Evolutionary conservation across 164 flowering plant species (phyloP).

Genomic region (Santalum album): DNA sequence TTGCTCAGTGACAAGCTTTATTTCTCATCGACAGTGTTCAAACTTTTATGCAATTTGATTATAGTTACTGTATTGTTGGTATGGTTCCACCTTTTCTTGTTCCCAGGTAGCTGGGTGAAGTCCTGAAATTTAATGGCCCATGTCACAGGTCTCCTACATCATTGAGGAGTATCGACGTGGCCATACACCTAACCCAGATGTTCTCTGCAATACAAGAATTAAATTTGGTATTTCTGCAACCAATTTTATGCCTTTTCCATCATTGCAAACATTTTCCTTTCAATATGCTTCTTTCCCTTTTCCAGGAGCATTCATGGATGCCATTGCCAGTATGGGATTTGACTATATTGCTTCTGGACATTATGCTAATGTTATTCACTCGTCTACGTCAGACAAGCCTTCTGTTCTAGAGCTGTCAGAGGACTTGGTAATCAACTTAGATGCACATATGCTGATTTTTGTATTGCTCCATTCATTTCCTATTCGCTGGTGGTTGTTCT

Average conservation of each 20-base stretch:
- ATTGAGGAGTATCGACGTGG: slow-evolving; percentile 83
- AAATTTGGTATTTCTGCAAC: slow-evolving; percentile 66
- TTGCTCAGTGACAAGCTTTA: neutral
- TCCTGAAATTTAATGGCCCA: slow-evolving; percentile 4
- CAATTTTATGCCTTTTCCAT: no score
- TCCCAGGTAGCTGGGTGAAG: neutral
- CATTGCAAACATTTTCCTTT: neutral
- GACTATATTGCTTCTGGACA: slow-evolving; percentile 95
- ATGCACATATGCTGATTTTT: neutral
- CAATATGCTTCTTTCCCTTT: neutral
- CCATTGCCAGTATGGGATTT: slow-evolving; percentile 61
- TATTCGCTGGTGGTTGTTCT: no score
- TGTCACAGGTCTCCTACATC: slow-evolving; percentile 76
- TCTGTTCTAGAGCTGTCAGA: slow-evolving; percentile 62
- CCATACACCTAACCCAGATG: slow-evolving; percentile 95
- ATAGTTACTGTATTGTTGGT: no score
- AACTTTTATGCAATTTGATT: no score
- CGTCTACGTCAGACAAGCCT: slow-evolving; percentile 22
- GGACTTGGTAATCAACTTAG: slow-evolving; percentile 51
- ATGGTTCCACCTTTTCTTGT: neutral
- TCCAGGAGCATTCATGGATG: slow-evolving; percentile 92
- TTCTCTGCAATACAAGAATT: slow-evolving; percentile 94
- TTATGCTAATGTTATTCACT: slow-evolving; percentile 80
- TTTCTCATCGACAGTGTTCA: no score
- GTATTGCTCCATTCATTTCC: neutral